A percentile compares a stretch with the other conserved stretches of the same genome.
Evolutionary conservation across 2,329 filamentous ascomycete species (phyloP).

Genomic region (Diaporthe sp.): DNA sequence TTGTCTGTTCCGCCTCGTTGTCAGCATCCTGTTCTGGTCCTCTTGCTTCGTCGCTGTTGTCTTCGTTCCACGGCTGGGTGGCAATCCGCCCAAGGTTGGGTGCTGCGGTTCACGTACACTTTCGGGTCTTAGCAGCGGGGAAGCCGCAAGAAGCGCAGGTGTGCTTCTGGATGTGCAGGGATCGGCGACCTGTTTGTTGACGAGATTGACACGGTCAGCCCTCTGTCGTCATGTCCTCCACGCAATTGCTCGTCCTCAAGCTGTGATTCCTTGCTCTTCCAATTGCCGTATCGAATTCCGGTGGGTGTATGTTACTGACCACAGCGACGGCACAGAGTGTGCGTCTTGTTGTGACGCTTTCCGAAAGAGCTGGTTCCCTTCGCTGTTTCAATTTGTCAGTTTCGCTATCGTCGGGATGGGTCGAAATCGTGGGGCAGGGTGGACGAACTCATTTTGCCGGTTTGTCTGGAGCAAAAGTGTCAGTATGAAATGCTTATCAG

Average conservation of each 20-base stretch:
- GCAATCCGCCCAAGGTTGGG: background rate
- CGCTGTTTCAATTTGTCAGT: constrained; percentile 40
- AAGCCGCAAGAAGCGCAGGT: constrained; percentile 97
- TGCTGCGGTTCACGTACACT: constrained; percentile 81
- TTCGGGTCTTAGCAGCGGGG: constrained; percentile 95
- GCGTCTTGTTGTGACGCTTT: constrained; percentile 67
- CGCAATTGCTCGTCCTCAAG: background rate
- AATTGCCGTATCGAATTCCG: constrained; percentile 22
- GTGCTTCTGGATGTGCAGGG: constrained; percentile 99
- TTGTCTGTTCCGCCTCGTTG: constrained; percentile 76
- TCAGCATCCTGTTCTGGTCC: constrained; percentile 42
- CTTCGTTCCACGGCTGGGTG: background rate
- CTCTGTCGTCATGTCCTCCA: constrained; percentile 36
- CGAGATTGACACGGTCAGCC: constrained; percentile 45
- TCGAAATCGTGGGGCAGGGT: constrained; percentile 37
- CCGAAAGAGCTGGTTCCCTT: constrained; percentile 42
- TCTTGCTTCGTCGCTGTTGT: background rate
- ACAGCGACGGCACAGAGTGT: constrained; percentile 98
- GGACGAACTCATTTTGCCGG: constrained; percentile 72
- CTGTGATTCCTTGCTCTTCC: constrained; percentile 26
- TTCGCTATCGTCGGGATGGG: constrained; percentile 38
- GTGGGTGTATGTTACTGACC: constrained; percentile 73
- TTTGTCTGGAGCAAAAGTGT: constrained; percentile 48
- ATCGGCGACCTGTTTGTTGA: constrained; percentile 81
- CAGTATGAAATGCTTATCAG: constrained; percentile 35